Base-by-base conservation (phyloP, 192 early-diverging fungal genomes). In the Coemansia sp. region DNA sequence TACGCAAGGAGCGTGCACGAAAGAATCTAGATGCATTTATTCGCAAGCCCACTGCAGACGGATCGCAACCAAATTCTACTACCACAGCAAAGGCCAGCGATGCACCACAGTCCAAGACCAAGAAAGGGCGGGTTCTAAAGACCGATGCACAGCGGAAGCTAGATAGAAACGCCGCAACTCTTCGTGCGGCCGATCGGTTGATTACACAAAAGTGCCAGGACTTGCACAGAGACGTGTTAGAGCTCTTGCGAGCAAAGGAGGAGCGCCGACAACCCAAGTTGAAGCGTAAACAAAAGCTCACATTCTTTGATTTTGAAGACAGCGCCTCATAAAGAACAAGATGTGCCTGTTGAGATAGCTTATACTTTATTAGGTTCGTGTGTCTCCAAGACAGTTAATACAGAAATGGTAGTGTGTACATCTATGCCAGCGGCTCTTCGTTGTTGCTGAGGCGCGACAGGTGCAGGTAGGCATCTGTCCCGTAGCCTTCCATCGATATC, bases 401-500 rank as follows among this genome's bases (percentile, higher is more conserved):
- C 38, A 44, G 38, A 44, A n/a, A 16, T 44, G 14, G 38, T 44
- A 44, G 38, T 44, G 38, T 44, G 53, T 48, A 48, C 30, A 41
- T 24, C 51, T 83, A 90, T 30, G 84, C 84, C 30, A 90, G 76
- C 0, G 95, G 93, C 76, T 97, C 95, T 56, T 93, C 92, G 74
- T 89, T 90, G 78, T 95, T 90, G 50, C 90, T 91, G 53, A 95
- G 85, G 21, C 94, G 83, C 56, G 89, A 93, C 41, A 97, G 82
- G 71, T 97, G 95, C 51, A 97, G 74, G 71, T 98, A 98, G 4
- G 93, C 95, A 78, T 98, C 95, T 49, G 95, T 98, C 52, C 95
- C 91, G 63, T 86, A 90, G 67, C 94, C 94, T 77, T 96, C 96
- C 94, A 96, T 96, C 38, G 90, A 92, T 51, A 94, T 94, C 50